Evolutionary conservation across 208 protist species (phyloP).

Genomic region (Crithidia sp.): DNA sequence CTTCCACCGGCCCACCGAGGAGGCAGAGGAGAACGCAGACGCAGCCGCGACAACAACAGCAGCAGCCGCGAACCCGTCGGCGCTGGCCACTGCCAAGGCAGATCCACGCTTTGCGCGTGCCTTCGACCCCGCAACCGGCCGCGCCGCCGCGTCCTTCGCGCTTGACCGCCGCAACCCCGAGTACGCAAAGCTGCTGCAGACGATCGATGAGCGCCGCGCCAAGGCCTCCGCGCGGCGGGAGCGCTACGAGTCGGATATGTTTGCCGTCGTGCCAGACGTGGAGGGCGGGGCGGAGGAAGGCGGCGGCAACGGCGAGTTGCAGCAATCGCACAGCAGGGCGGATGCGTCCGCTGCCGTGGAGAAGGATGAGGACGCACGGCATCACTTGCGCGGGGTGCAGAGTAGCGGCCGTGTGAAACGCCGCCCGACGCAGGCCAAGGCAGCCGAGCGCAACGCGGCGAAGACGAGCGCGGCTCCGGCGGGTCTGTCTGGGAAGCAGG

Average conservation of each 20-base stretch:
- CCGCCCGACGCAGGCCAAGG: constrained; percentile 6
- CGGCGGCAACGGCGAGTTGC: neutral
- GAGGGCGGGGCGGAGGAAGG: constrained; percentile 23
- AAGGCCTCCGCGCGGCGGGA: constrained; percentile 66
- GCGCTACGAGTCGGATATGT: constrained; percentile 80
- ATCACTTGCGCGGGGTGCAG: constrained; percentile 78
- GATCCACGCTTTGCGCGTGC: constrained; percentile 82
- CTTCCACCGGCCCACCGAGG: constrained; percentile 60
- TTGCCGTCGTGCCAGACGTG: constrained; percentile 74
- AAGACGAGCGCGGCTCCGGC: neutral
- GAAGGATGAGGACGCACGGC: constrained; percentile 47
- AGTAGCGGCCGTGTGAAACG: constrained; percentile 62
- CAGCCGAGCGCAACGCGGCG: constrained; percentile 12
- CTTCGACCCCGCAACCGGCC: constrained; percentile 50
- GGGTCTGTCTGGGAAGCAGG: constrained; percentile 28
- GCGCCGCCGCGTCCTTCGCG: constrained; percentile 52
- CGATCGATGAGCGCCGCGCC: constrained; percentile 77
- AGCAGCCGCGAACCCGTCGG: constrained; percentile 5
- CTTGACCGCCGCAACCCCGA: constrained; percentile 83
- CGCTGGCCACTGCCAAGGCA: constrained; percentile 52
- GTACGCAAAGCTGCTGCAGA: constrained; percentile 81
- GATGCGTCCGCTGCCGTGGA: constrained; percentile 20
- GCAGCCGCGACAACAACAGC: neutral
- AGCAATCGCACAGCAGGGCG: neutral
- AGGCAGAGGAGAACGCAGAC: constrained; percentile 18